Percentiles rank a stretch among this genome's conserved stretches.
Evolutionary conservation across 352 stramenopile genomes (phyloP).

Genomic region (Pythium phragmitis): DNA sequence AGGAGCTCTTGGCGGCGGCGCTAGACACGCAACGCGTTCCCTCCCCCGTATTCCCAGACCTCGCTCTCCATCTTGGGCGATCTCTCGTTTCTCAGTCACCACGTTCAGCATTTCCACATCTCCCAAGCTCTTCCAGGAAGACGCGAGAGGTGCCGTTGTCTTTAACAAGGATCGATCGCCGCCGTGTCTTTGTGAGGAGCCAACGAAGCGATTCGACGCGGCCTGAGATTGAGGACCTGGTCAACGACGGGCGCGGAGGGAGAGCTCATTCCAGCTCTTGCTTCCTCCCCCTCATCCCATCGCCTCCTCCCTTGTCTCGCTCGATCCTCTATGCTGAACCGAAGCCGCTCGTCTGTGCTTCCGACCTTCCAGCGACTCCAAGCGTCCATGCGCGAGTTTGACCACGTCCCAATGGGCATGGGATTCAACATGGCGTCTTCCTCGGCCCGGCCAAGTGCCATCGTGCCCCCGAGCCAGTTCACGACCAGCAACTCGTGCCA

Average conservation of each 20-base stretch:
- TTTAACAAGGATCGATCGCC: constrained; percentile 24
- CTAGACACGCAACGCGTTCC: constrained; percentile 22
- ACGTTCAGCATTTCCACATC: constrained; percentile 24
- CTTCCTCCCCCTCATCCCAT: constrained; percentile 4
- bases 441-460: constrained; percentile 12
- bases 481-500: constrained; percentile 12
- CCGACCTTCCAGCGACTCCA: constrained; percentile 55
- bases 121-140: neutral
- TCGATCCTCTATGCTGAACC: constrained; percentile 48
- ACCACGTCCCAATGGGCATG: constrained; percentile 28
- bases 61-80: neutral
- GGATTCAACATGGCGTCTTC: constrained; percentile 3
- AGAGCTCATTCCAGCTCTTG: constrained; percentile 29
- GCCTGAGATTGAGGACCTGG: neutral
- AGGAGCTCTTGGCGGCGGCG: constrained; percentile 6
- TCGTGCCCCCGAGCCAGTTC: constrained; percentile 10
- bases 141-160: constrained; percentile 16
- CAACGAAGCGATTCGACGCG: neutral
- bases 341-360: constrained; percentile 22
- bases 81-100: constrained; percentile 1
- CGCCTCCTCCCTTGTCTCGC: neutral
- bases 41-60: neutral
- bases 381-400: constrained; percentile 49
- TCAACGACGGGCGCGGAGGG: neutral
- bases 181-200: constrained; percentile 8